Conservation (phyloP, 192 early-diverging fungal genomes). For the Spinellus fusiger region DNA sequence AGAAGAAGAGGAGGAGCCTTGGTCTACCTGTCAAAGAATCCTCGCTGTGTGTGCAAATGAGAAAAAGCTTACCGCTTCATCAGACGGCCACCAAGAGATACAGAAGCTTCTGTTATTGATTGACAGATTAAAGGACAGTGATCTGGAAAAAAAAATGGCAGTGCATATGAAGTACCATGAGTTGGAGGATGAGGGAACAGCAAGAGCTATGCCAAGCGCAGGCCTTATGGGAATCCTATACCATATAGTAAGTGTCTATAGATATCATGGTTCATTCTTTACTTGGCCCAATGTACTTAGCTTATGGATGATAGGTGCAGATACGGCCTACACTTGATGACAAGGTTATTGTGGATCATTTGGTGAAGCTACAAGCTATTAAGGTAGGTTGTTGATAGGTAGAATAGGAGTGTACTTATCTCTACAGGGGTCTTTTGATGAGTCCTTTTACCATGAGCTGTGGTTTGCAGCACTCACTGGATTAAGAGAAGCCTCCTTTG, state of each 20-base stretch:
- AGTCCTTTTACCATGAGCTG: constrained; percentile 36
- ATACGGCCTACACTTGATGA: constrained; percentile 29
- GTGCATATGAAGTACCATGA: constrained; percentile 38
- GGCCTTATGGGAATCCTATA: constrained; percentile 33
- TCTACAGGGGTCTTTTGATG: constrained; percentile 32
- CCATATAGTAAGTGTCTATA: constrained; percentile 19
- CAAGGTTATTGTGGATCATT: constrained; percentile 23
- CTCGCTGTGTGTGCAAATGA: too few species aligned
- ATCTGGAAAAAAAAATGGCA: constrained; percentile 21
- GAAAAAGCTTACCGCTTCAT: background rate
- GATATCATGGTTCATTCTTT: background rate
- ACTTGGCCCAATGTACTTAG: background rate
- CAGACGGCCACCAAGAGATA: constrained; percentile 3
- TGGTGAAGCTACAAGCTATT: constrained; percentile 28
- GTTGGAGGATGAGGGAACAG: constrained; percentile 38
- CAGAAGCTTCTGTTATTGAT: constrained; percentile 24
- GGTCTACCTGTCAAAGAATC: constrained; percentile 12
- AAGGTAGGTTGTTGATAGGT: constrained; percentile 12
- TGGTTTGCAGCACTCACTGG: constrained; percentile 38
- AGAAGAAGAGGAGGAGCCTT: constrained; percentile 13
- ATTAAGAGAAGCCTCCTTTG: constrained; percentile 31
- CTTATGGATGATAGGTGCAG: constrained; percentile 12
- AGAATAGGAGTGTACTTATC: background rate
- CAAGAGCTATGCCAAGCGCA: constrained; percentile 37
- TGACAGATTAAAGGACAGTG: constrained; percentile 21